These are phyloP conservation scores for Metschnikowia lachancei DNA, from an alignment of 805 yeast species.

Conservation along the genomic window DNA sequence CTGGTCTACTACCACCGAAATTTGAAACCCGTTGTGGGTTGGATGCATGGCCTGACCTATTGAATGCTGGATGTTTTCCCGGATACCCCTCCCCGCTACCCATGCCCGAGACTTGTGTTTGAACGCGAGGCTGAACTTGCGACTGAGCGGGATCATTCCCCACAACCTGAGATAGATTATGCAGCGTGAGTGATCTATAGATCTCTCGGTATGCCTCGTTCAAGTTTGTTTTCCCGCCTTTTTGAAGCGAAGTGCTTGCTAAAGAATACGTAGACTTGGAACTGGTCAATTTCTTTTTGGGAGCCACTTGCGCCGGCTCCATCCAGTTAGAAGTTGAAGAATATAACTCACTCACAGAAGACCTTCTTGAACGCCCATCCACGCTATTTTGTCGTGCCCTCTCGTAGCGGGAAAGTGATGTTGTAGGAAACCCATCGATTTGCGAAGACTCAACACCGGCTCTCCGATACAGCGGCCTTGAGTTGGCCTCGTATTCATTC, in stretches of 20 bases:
- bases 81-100: not conserved
- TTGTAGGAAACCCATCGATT: constrained; percentile 28
- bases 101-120: not conserved
- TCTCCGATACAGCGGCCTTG: not conserved
- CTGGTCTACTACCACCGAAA: not conserved
- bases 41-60: not conserved
- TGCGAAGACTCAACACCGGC: not conserved
- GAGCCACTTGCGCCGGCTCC: constrained; percentile 37
- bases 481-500: not conserved
- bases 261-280: constrained; percentile 18
- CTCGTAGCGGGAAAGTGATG: constrained; percentile 38
- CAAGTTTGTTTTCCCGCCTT: constrained; percentile 20
- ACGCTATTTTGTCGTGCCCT: constrained; percentile 22
- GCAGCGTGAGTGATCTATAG: constrained; percentile 37
- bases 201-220: constrained; percentile 34
- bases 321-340: constrained; percentile 50
- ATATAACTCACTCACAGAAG: constrained; percentile 42
- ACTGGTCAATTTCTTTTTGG: constrained; percentile 8
- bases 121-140: too few relatives aligned
- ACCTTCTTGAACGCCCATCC: constrained; percentile 30
- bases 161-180: constrained; percentile 25
- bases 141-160: constrained; percentile 10
- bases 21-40: not conserved
- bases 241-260: constrained; percentile 8
- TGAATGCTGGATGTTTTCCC: not conserved